Evolutionary conservation across 1,284 basidiomycete species (phyloP).

Genomic region (Mycosarcoma maydis): DNA sequence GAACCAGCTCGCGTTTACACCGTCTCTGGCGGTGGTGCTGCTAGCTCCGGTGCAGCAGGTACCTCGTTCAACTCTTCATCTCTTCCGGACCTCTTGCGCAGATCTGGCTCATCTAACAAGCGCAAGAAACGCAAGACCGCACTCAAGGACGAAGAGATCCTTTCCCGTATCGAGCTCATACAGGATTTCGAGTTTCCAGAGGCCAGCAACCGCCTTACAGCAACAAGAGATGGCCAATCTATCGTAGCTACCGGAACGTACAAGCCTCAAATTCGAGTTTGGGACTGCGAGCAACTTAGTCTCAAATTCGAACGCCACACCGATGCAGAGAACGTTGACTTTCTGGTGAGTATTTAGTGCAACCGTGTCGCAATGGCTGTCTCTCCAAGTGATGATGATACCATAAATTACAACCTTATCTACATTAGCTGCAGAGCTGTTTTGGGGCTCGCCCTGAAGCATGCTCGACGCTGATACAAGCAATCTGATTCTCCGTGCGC

Average conservation of each 20-base stretch:
- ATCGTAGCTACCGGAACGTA: conserved; percentile 95
- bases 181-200: conserved; percentile 98
- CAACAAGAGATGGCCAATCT: conserved; percentile 90
- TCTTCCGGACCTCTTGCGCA: conserved; percentile 61
- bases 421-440: conserved; percentile 56
- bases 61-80: conserved; percentile 64
- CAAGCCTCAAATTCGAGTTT: conserved; percentile 96
- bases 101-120: conserved; percentile 63
- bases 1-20: conserved; percentile 64
- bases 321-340: conserved; percentile 97
- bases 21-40: conserved; percentile 56
- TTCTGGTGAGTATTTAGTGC: conserved; percentile 79
- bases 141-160: conserved; percentile 54
- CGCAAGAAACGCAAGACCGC: conserved; percentile 59
- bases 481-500: conserved; percentile 30
- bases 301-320: conserved; percentile 96
- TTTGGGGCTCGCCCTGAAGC: conserved; percentile 6
- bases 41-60: conserved; percentile 50
- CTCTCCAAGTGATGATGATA: conserved; percentile 26
- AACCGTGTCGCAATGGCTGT: neutral
- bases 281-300: conserved; percentile 91
- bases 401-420: conserved; percentile 53
- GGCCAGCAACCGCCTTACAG: conserved; percentile 89
- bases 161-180: conserved; percentile 63
- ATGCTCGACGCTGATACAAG: conserved; percentile 43